phyloP scores from a whole-genome alignment of 768 basidiomycete genomes.

The Pleurotus djamor region DNA sequence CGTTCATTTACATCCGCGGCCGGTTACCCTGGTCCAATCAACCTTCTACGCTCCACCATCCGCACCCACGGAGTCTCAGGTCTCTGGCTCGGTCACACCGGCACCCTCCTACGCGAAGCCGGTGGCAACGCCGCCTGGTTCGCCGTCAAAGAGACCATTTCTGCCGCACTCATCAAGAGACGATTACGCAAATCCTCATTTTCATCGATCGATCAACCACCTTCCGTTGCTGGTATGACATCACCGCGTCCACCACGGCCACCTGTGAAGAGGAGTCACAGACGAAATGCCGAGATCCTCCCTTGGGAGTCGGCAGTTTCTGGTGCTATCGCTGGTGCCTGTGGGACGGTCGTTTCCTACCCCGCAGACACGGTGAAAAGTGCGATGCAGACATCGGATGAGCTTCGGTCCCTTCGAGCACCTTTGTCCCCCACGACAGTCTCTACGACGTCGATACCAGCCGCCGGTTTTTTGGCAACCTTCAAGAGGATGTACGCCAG shows the following conservation, averaged over 20 bases:
- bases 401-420: conserved; percentile 47
- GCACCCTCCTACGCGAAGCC: conserved; percentile 90
- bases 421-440: conserved; percentile 31
- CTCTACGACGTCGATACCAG: conserved; percentile 11
- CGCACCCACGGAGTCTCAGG: conserved; percentile 72
- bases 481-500: conserved; percentile 68
- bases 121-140: conserved; percentile 95
- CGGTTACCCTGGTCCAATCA: conserved; percentile 64
- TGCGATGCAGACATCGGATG: conserved; percentile 91
- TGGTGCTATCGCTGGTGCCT: conserved; percentile 84
- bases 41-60: conserved; percentile 63
- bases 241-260: conserved; percentile 12
- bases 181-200: conserved; percentile 26
- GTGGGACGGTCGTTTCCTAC: conserved; percentile 87
- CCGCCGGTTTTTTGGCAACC: conserved; percentile 49
- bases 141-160: conserved; percentile 77
- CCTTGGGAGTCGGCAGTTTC: conserved; percentile 82
- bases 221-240: conserved; percentile 13
- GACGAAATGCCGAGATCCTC: conserved; percentile 40
- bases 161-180: conserved; percentile 53
- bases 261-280: conserved; percentile 21
- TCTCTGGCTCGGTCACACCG: conserved; percentile 94
- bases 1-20: conserved; percentile 12
- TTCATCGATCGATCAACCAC: not conserved
- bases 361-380: conserved; percentile 96